phyloP scores from a whole-genome alignment of 805 yeast genomes.

The Blastobotrys attinorum region DNA sequence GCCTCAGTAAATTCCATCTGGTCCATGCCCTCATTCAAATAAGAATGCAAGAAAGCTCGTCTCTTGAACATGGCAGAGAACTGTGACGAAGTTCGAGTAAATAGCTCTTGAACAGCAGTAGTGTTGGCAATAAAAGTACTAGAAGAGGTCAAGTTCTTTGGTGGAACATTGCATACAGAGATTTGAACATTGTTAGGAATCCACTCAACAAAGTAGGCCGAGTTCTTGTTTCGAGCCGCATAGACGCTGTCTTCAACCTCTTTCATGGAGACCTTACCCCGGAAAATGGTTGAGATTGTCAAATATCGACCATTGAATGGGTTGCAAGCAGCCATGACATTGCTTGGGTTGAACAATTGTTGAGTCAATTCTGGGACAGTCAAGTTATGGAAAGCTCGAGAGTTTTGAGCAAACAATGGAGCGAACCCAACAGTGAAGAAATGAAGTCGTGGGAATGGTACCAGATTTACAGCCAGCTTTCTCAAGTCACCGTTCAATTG shows the following conservation, averaged over 20 bases:
- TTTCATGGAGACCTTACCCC: constrained; percentile 88
- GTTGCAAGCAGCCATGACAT: constrained; percentile 95
- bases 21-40: constrained; percentile 94
- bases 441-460: constrained; percentile 94
- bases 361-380: constrained; percentile 91
- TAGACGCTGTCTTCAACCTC: constrained; percentile 94
- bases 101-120: constrained; percentile 87
- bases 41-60: constrained; percentile 95
- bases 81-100: constrained; percentile 84
- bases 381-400: constrained; percentile 77
- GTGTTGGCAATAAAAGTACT: constrained; percentile 94
- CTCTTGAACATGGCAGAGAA: constrained; percentile 90
- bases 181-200: constrained; percentile 95
- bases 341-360: constrained; percentile 87
- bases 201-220: constrained; percentile 88
- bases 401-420: constrained; percentile 75
- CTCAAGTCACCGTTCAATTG: constrained; percentile 89
- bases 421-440: constrained; percentile 96
- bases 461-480: constrained; percentile 88
- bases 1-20: constrained; percentile 93
- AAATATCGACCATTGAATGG: constrained; percentile 88
- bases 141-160: constrained; percentile 76
- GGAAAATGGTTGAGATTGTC: constrained; percentile 89
- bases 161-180: constrained; percentile 89
- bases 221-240: constrained; percentile 75